These are phyloP conservation scores for Castanea crenata DNA, from an alignment of 306 rosid genomes.

Conservation along the genomic window DNA sequence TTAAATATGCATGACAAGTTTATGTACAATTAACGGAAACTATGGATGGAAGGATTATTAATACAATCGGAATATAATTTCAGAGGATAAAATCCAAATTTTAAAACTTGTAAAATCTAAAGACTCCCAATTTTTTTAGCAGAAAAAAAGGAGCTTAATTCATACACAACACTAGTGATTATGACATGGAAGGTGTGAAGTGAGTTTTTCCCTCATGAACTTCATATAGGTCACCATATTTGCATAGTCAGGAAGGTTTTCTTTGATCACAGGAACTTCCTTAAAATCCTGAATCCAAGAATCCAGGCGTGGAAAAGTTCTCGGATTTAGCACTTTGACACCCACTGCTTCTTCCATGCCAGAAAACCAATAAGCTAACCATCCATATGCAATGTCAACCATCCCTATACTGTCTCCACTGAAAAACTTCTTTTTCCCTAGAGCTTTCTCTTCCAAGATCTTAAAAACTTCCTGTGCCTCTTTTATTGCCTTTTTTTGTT, in stretches of 20 bases:
- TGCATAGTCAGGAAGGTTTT: conserved; percentile 25
- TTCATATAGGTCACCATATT: neutral
- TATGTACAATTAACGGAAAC: too few relatives aligned
- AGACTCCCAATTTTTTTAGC: too few relatives aligned
- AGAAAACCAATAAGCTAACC: conserved; percentile 37
- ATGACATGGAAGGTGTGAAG: too few relatives aligned
- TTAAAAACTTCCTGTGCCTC: conserved; percentile 23
- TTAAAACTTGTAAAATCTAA: too few relatives aligned
- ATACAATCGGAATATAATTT: too few relatives aligned
- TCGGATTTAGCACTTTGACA: conserved; percentile 32
- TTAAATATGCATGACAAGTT: too few relatives aligned
- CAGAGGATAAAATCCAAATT: too few relatives aligned
- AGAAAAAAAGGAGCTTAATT: too few relatives aligned
- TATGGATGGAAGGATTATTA: too few relatives aligned
- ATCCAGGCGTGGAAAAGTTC: conserved; percentile 23
- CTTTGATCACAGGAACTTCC: conserved; percentile 24
- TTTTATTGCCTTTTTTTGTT: conserved; percentile 26
- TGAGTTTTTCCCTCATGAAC: neutral
- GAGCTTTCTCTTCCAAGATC: conserved; percentile 32
- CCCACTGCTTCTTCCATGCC: conserved; percentile 41
- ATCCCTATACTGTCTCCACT: conserved; percentile 36
- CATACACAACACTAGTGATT: too few relatives aligned
- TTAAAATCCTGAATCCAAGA: conserved; percentile 27
- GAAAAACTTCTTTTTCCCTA: conserved; percentile 41
- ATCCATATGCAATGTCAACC: conserved; percentile 44